These are phyloP conservation scores for Pythium phragmitis DNA, from an alignment of 352 stramenopile genomes.

Conservation along the genomic window DNA sequence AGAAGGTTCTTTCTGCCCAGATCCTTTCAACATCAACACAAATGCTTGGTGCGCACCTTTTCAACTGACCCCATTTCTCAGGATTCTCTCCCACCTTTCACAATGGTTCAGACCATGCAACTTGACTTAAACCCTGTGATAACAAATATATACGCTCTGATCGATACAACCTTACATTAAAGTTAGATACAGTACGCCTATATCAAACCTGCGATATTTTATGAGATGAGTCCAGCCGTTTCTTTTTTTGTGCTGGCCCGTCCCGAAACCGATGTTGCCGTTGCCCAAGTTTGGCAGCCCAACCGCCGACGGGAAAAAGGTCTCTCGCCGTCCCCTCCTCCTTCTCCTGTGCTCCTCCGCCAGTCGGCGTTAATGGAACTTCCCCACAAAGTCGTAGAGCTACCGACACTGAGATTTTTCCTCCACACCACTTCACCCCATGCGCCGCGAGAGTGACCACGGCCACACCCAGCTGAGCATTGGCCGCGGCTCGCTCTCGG, in stretches of 20 bases:
- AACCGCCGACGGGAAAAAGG: slow-evolving; percentile 11
- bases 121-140: slow-evolving; percentile 16
- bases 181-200: background rate
- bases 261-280: slow-evolving; percentile 10
- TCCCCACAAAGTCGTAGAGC: background rate
- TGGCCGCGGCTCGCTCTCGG: slow-evolving; percentile 37
- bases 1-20: background rate
- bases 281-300: background rate
- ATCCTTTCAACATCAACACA: too few species aligned
- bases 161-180: background rate
- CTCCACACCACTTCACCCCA: background rate
- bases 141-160: background rate
- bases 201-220: slow-evolving; percentile 14
- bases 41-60: slow-evolving; percentile 1
- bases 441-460: slow-evolving; percentile 30
- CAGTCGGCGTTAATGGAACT: background rate
- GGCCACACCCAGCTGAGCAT: slow-evolving; percentile 5
- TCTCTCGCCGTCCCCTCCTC: background rate
- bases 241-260: slow-evolving; percentile 12
- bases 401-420: background rate
- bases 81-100: slow-evolving; percentile 11
- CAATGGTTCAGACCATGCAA: slow-evolving; percentile 6
- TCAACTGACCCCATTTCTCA: background rate
- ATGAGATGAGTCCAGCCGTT: slow-evolving; percentile 22
- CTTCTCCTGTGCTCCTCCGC: background rate